Base-by-base conservation (phyloP, 331 rosid species). In the Prunus yedoensis region DNA sequence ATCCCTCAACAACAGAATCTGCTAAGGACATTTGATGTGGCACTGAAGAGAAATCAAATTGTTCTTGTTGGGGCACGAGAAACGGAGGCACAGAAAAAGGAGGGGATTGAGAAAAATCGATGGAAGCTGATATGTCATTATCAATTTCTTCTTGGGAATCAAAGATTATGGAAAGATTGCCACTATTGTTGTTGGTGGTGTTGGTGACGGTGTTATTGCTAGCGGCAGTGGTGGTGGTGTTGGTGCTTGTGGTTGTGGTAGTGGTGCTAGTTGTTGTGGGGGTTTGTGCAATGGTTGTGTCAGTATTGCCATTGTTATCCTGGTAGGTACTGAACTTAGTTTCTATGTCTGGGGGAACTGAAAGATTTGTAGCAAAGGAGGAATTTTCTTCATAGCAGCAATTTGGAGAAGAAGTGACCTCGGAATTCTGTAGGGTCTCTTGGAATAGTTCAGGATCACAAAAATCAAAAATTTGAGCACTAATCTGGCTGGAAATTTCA, bases 121-220 rank as follows among this genome's bases (percentile, higher is more conserved):
- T 87, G 68, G 96, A 94, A 69, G 93, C 97, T 27, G 98, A 94
- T 52, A 91, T 90, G 82, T 90, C 95, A 83, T 87, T 91, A 80
- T 94, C 96, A 21, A 90, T 77, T 11, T 94, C 98, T 66, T 94
- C 92, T 68, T 83, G 95, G 18, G 96, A 77, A 73, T 90, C 95
- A 77, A 94, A 91, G 81, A 90, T 77, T 32, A 81, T 77, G n/a
- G 96, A 77, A 50, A 90, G 79, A 63, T 83, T 84, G 73, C 83
- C 83, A 43, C 63, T 73, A 66, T 79, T 79, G 74, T 79, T 81
- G 63, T 58, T 30, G 20, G 70, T 74, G 64, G 30, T 78, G 75
- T 47, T 77, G 75, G 65, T 28, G 12, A 61, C 41, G 45, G 83
- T 76, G 47, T 67, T 51, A 58, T 45, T 61, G 15, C 57, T 54